These are phyloP conservation scores for Serendipita vermifera DNA, from an alignment of 768 basidiomycete genomes.

Conservation along the genomic window DNA sequence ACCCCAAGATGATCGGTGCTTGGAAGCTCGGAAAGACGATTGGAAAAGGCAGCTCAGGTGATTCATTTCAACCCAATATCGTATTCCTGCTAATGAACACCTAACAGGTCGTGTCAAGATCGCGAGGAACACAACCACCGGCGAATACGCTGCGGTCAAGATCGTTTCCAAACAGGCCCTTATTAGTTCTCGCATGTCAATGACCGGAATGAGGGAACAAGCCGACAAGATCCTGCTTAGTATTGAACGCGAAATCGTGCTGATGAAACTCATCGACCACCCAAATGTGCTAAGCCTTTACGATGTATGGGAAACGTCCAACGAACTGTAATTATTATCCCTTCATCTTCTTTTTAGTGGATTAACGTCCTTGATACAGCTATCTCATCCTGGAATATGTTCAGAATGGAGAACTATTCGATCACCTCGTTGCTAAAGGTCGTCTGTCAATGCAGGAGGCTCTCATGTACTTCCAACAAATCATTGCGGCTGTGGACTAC, in stretches of 20 bases:
- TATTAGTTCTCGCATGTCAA: slow-evolving; percentile 51
- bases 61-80: slow-evolving; percentile 15
- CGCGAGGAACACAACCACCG: slow-evolving; percentile 76
- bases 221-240: slow-evolving; percentile 65
- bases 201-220: slow-evolving; percentile 56
- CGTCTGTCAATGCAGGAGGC: slow-evolving; percentile 59
- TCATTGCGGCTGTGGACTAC: slow-evolving; percentile 82
- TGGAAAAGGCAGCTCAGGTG: slow-evolving; percentile 69
- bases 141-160: slow-evolving; percentile 86
- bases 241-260: slow-evolving; percentile 87
- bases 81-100: background rate
- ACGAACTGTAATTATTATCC: slow-evolving; percentile 47
- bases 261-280: slow-evolving; percentile 95
- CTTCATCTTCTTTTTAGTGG: background rate
- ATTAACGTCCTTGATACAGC: slow-evolving; percentile 17
- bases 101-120: slow-evolving; percentile 73
- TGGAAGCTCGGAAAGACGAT: slow-evolving; percentile 82
- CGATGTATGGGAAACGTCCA: slow-evolving; percentile 93
- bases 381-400: slow-evolving; percentile 86
- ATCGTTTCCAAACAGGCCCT: slow-evolving; percentile 70
- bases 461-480: slow-evolving; percentile 80
- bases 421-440: slow-evolving; percentile 73
- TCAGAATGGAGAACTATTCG: slow-evolving; percentile 89
- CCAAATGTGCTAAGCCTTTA: slow-evolving; percentile 89
- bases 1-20: slow-evolving; percentile 41